Conservation (phyloP, 345 rosid species). For the Citrus cavaleriei region DNA sequence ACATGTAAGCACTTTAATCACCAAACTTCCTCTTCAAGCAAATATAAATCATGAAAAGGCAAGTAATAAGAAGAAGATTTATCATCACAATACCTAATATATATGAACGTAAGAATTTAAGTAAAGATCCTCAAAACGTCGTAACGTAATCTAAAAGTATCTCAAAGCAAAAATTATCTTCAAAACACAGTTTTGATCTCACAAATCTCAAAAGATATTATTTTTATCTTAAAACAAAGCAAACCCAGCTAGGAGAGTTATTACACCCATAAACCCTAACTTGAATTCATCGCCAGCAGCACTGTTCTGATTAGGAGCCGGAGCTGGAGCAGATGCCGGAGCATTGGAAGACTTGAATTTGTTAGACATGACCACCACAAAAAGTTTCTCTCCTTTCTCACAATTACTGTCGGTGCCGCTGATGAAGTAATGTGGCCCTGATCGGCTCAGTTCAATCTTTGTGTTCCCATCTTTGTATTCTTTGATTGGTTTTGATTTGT, state of each 20-base stretch:
- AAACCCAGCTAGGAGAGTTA: neutral
- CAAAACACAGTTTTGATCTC: neutral
- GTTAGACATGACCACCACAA: slow-evolving; percentile 40
- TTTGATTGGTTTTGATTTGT: slow-evolving; percentile 34
- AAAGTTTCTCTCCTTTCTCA: slow-evolving; percentile 42
- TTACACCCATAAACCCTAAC: neutral
- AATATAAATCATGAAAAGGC: too few species aligned
- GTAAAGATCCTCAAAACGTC: neutral
- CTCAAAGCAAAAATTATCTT: neutral
- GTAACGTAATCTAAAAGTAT: neutral
- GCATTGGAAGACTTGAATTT: neutral
- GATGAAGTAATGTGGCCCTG: slow-evolving; percentile 56
- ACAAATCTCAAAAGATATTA: neutral
- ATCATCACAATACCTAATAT: neutral
- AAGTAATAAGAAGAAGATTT: neutral
- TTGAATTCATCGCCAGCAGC: neutral
- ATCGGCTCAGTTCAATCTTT: slow-evolving; percentile 31
- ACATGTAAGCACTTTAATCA: too few species aligned
- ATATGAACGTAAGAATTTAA: neutral
- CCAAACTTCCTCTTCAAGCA: too few species aligned
- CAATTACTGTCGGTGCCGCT: slow-evolving; percentile 54
- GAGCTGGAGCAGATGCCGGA: slow-evolving; percentile 1
- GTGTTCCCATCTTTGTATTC: slow-evolving; percentile 41
- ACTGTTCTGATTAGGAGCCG: slow-evolving; percentile 9
- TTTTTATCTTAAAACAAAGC: neutral